These are phyloP conservation scores for Ceratocystis diversiconidia DNA, from an alignment of 2,329 filamentous ascomycete species.

Conservation along the genomic window DNA sequence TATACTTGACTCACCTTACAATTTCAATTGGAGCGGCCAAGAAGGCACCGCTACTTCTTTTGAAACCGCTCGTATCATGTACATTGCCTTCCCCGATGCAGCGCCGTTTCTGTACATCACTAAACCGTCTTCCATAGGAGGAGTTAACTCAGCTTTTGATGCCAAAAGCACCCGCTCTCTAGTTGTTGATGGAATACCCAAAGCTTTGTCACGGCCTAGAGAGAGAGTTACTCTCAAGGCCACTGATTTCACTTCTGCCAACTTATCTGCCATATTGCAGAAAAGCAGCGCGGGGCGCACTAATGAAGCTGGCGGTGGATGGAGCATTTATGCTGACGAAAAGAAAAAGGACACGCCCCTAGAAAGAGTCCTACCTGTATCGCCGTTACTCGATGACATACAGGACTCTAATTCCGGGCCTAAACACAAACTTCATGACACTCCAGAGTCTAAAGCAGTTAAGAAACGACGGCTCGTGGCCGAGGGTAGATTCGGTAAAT, in stretches of 20 bases:
- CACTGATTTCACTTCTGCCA: constrained; percentile 56
- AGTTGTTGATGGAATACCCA: constrained; percentile 66
- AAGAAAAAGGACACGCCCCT: constrained; percentile 39
- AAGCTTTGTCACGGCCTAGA: constrained; percentile 62
- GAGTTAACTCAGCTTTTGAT: constrained; percentile 33
- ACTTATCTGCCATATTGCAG: constrained; percentile 53
- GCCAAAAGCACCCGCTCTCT: constrained; percentile 52
- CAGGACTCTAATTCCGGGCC: background rate
- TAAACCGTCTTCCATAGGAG: constrained; percentile 33
- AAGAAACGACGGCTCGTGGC: constrained; percentile 51
- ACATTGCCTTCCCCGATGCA: constrained; percentile 68
- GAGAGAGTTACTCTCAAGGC: constrained; percentile 55
- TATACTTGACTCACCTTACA: constrained; percentile 65
- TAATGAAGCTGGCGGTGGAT: constrained; percentile 62
- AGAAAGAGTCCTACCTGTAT: constrained; percentile 34
- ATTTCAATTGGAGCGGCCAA: constrained; percentile 18
- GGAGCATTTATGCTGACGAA: constrained; percentile 63
- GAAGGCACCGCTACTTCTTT: background rate
- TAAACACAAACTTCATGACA: background rate
- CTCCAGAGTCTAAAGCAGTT: constrained; percentile 22
- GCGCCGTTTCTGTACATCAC: constrained; percentile 61
- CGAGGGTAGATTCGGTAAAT: constrained; percentile 54
- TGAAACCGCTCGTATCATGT: constrained; percentile 51
- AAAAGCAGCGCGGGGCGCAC: constrained; percentile 54
- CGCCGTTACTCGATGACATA: constrained; percentile 25